Evolutionary conservation across 331 rosid species (phyloP).

Genomic region (Arachis monticola): DNA sequence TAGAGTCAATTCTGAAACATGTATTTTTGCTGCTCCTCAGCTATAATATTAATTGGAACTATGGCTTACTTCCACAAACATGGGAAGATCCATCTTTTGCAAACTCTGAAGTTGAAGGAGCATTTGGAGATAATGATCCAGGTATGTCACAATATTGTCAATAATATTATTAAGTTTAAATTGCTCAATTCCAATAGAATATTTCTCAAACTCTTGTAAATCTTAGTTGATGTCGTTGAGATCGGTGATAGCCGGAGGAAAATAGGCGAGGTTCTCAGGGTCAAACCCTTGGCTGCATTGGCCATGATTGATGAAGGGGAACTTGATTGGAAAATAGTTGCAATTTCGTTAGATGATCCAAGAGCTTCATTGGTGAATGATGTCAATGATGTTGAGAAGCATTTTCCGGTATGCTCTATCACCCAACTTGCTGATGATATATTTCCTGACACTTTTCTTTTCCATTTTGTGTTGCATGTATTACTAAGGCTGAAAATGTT

Average conservation of each 20-base stretch:
- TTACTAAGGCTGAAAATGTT: neutral
- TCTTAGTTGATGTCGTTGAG: conserved; percentile 94
- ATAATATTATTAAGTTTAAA: conserved; percentile 8
- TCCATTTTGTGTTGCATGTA: neutral
- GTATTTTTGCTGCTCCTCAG: conserved; percentile 50
- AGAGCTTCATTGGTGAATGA: conserved; percentile 86
- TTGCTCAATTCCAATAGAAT: neutral
- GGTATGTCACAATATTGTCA: conserved; percentile 49
- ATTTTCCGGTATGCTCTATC: conserved; percentile 81
- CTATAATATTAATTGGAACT: conserved; percentile 95
- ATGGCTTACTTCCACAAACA: conserved; percentile 98
- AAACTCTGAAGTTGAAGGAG: conserved; percentile 91
- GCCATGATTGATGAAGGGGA: conserved; percentile 99
- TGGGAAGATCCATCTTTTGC: conserved; percentile 99
- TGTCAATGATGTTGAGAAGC: conserved; percentile 85
- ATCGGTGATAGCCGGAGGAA: conserved; percentile 81
- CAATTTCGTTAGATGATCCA: conserved; percentile 94
- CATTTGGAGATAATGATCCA: conserved; percentile 98
- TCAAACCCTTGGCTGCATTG: conserved; percentile 93
- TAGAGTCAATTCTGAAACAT: conserved; percentile 33
- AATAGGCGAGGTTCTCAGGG: conserved; percentile 79
- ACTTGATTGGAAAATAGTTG: conserved; percentile 98
- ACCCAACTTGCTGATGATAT: conserved; percentile 16
- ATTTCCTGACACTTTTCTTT: conserved; percentile 16
- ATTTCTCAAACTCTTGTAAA: conserved; percentile 24